Conservation (phyloP, 2,329 filamentous ascomycete genomes). For the Aureobasidium vineae region DNA sequence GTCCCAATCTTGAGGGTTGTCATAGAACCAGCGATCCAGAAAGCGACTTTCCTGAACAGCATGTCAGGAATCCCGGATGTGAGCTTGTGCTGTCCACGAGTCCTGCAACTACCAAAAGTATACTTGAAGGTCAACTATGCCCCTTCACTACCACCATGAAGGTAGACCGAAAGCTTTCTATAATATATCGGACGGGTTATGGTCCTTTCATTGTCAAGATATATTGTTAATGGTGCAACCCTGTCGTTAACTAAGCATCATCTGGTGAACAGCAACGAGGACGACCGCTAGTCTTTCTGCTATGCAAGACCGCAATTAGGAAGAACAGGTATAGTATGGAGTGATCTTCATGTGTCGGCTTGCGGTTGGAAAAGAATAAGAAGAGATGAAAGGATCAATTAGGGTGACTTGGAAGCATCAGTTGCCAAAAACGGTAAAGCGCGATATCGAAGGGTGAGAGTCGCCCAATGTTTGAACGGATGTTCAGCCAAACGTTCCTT, state of each 20-base stretch:
- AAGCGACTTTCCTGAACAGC: neutral
- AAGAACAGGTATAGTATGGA: neutral
- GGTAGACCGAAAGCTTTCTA: neutral
- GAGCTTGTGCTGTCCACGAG: too few species aligned
- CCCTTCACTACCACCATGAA: neutral
- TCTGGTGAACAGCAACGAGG: neutral
- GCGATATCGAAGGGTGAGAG: neutral
- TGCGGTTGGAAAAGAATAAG: neutral
- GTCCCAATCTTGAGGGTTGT: too few species aligned
- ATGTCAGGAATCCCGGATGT: neutral
- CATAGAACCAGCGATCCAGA: too few species aligned
- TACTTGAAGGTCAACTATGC: neutral
- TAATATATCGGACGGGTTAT: neutral
- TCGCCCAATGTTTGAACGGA: conserved; percentile 13
- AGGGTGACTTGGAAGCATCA: neutral
- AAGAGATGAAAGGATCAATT: neutral
- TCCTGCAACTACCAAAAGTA: too few species aligned
- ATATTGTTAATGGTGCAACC: neutral
- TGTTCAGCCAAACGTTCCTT: conserved; percentile 1
- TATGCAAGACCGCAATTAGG: accelerated
- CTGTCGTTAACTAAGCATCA: neutral
- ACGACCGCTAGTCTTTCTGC: neutral
- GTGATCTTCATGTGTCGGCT: too few species aligned
- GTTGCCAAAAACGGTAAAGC: conserved; percentile 1
- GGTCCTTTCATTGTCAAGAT: neutral